Conservation (phyloP, 208 protist species). For the Kentomonas sorsogonicus region DNA sequence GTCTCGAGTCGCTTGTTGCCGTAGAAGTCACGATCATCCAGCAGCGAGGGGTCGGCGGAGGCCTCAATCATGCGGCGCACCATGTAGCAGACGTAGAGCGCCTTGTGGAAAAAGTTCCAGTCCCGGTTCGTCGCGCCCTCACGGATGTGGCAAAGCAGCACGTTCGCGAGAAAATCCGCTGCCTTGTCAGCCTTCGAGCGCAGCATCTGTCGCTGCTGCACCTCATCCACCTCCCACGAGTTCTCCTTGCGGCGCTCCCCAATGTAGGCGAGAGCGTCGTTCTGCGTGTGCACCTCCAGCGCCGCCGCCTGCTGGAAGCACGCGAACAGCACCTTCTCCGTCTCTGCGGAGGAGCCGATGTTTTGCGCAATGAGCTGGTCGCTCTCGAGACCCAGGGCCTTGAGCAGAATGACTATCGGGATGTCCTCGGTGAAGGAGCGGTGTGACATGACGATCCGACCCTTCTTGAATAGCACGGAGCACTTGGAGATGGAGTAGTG, state of each 20-base stretch:
- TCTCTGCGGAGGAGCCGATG: slow-evolving; percentile 90
- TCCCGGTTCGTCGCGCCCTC: slow-evolving; percentile 82
- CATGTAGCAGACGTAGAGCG: slow-evolving; percentile 97
- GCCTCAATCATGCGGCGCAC: slow-evolving; percentile 96
- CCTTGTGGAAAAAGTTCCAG: slow-evolving; percentile 97
- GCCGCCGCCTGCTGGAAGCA: slow-evolving; percentile 94
- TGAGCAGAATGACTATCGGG: slow-evolving; percentile 96
- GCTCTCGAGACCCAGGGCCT: slow-evolving; percentile 96
- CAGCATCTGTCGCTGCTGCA: slow-evolving; percentile 64
- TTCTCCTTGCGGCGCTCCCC: slow-evolving; percentile 89
- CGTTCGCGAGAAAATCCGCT: slow-evolving; percentile 91
- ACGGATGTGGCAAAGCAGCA: slow-evolving; percentile 94
- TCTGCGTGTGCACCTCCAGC: slow-evolving; percentile 81
- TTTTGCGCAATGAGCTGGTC: slow-evolving; percentile 99
- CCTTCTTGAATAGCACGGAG: slow-evolving; percentile 92
- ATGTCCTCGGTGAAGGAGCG: slow-evolving; percentile 98
- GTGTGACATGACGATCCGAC: slow-evolving; percentile 95
- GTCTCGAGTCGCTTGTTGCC: slow-evolving; percentile 99
- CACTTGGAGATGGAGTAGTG: slow-evolving; percentile 95
- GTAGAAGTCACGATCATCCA: slow-evolving; percentile 99
- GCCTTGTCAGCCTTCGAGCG: slow-evolving; percentile 92
- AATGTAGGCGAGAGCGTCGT: slow-evolving; percentile 97
- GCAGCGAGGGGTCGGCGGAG: slow-evolving; percentile 67
- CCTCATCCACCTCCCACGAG: slow-evolving; percentile 54
- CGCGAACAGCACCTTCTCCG: slow-evolving; percentile 90